Evolutionary conservation across 192 early-diverging fungal species (phyloP).

Genomic region (Entomortierella lignicola): DNA sequence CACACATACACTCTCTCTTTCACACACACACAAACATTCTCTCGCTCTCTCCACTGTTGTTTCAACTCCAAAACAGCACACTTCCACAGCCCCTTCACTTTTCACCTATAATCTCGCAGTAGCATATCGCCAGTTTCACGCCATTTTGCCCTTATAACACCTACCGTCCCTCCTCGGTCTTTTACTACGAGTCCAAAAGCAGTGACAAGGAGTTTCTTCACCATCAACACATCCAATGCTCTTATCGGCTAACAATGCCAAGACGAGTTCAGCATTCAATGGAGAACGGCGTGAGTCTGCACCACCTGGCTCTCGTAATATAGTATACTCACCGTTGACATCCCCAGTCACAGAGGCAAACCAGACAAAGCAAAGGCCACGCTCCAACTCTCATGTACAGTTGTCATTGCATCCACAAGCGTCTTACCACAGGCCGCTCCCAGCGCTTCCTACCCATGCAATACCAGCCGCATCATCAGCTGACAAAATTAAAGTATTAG

Average conservation of each 20-base stretch:
- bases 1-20: too few species aligned
- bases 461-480: background rate
- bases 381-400: constrained; percentile 23
- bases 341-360: background rate
- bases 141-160: background rate
- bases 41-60: too few species aligned
- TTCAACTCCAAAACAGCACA: too few species aligned
- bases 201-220: background rate
- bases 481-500: constrained; percentile 31
- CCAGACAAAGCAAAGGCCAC: constrained; percentile 9
- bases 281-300: constrained; percentile 22
- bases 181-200: constrained; percentile 1
- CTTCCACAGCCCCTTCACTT: too few species aligned
- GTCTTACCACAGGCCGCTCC: constrained; percentile 9
- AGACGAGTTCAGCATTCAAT: background rate
- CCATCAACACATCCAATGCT: constrained; percentile 18
- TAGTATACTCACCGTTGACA: constrained; percentile 3
- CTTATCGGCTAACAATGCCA: constrained; percentile 10
- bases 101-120: too few species aligned
- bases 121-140: background rate
- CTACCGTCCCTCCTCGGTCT: background rate
- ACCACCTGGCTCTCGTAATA: constrained; percentile 10
- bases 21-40: too few species aligned
- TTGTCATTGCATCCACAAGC: background rate
- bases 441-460: constrained; percentile 3